Evolutionary conservation across 108 stramenopile species (phyloP).

Genomic region (Nitzschia putrida): DNA sequence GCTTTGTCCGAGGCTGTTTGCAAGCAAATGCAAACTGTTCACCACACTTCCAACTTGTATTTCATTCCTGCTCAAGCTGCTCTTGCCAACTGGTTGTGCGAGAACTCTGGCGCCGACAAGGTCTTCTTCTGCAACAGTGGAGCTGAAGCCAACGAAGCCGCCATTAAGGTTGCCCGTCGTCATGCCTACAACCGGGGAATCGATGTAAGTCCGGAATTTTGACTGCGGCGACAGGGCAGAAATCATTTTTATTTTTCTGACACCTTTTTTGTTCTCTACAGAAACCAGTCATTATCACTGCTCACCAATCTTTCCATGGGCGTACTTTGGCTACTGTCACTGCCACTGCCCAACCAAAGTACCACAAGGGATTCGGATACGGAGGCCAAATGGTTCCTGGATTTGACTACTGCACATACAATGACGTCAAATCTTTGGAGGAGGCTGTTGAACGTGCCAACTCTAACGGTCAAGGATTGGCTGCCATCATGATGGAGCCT

Average conservation of each 20-base stretch:
- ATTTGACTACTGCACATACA: slow-evolving; percentile 90
- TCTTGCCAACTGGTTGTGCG: slow-evolving; percentile 90
- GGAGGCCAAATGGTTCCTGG: slow-evolving; percentile 88
- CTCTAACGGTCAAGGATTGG: slow-evolving; percentile 81
- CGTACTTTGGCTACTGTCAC: slow-evolving; percentile 92
- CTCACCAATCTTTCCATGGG: slow-evolving; percentile 93
- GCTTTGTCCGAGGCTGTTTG: slow-evolving; percentile 76
- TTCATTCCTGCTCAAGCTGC: slow-evolving; percentile 88
- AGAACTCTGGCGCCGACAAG: slow-evolving; percentile 89
- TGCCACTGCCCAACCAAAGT: slow-evolving; percentile 96
- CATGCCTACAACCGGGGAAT: slow-evolving; percentile 81
- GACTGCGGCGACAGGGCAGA: background rate
- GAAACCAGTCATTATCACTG: slow-evolving; percentile 93
- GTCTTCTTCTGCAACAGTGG: slow-evolving; percentile 99
- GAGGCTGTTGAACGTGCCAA: slow-evolving; percentile 69
- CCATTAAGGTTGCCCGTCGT: slow-evolving; percentile 93
- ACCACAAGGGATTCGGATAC: slow-evolving; percentile 90
- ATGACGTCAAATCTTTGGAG: slow-evolving; percentile 81
- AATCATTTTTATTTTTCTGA: background rate
- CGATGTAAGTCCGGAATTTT: slow-evolving; percentile 40
- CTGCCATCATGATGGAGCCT: slow-evolving; percentile 95
- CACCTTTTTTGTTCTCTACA: background rate
- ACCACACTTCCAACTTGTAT: slow-evolving; percentile 95
- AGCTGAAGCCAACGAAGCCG: slow-evolving; percentile 97
- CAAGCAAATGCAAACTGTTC: slow-evolving; percentile 83